These are phyloP conservation scores for Vigna angularis DNA, from an alignment of 306 rosid genomes.

Conservation along the genomic window DNA sequence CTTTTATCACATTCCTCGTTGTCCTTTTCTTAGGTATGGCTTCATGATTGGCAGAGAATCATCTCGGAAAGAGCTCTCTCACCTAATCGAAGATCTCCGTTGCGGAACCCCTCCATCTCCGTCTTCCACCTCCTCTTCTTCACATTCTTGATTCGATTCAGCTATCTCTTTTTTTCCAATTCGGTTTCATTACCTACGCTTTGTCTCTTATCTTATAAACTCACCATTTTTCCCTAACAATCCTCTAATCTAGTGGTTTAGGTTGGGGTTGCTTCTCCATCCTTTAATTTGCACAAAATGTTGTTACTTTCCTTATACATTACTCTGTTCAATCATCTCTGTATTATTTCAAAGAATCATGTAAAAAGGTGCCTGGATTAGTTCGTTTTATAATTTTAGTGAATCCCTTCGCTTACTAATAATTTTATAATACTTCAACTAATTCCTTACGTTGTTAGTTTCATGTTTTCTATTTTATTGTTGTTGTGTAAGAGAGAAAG, in stretches of 20 bases:
- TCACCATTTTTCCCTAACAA: neutral
- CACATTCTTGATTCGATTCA: conserved; percentile 57
- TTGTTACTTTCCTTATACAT: neutral
- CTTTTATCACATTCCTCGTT: neutral
- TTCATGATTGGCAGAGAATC: conserved; percentile 98
- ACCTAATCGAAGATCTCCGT: conserved; percentile 76
- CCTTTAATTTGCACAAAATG: neutral
- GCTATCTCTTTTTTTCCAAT: neutral
- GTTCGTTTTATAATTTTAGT: neutral
- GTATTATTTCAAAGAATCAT: neutral
- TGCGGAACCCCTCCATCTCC: conserved; percentile 51
- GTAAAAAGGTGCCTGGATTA: neutral
- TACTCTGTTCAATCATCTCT: neutral
- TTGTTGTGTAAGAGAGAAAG: neutral
- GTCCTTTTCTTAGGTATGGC: conserved; percentile 62
- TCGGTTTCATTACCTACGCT: neutral
- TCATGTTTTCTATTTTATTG: neutral
- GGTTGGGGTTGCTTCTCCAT: neutral
- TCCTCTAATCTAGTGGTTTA: conserved; percentile 5
- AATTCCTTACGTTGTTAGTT: neutral
- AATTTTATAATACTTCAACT: neutral
- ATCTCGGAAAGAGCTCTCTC: conserved; percentile 85
- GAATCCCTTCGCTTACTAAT: neutral
- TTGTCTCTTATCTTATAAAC: neutral
- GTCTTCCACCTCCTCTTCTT: conserved; percentile 10